Evolutionary conservation across 2,329 filamentous ascomycete species (phyloP).

Genomic region (Aspergillus bombycis): DNA sequence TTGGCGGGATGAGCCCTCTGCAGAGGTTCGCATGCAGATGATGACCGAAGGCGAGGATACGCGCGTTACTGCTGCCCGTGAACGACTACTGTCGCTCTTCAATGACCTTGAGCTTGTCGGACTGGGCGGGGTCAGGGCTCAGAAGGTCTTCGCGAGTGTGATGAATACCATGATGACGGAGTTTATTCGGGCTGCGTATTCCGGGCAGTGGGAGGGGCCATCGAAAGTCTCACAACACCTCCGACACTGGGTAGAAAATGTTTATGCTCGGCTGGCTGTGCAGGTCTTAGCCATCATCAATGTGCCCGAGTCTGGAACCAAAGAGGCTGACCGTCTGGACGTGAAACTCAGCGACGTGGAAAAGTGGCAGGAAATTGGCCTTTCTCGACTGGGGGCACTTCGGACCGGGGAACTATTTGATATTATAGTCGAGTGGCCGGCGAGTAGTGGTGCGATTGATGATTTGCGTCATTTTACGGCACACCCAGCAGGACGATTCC

Average conservation of each 20-base stretch:
- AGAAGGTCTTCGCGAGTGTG: slow-evolving; percentile 61
- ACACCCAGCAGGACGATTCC: slow-evolving; percentile 56
- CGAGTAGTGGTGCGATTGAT: slow-evolving; percentile 61
- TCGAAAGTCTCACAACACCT: slow-evolving; percentile 54
- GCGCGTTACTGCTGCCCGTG: slow-evolving; percentile 34
- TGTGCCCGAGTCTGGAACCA: slow-evolving; percentile 25
- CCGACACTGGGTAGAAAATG: slow-evolving; percentile 58
- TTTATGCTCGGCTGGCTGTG: slow-evolving; percentile 56
- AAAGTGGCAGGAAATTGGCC: slow-evolving; percentile 60
- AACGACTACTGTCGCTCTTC: slow-evolving; percentile 45
- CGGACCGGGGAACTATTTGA: slow-evolving; percentile 63
- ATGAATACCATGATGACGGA: slow-evolving; percentile 61
- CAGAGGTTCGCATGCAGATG: slow-evolving; percentile 31
- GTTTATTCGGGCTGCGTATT: slow-evolving; percentile 60
- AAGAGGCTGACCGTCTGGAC: slow-evolving; percentile 30
- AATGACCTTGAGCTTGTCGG: slow-evolving; percentile 55
- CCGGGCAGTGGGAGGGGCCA: slow-evolving; percentile 59
- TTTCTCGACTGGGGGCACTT: slow-evolving; percentile 58
- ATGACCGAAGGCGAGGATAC: slow-evolving; percentile 38
- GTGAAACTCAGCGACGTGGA: slow-evolving; percentile 49
- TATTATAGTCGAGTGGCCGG: slow-evolving; percentile 64
- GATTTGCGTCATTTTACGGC: slow-evolving; percentile 63
- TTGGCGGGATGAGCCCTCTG: slow-evolving; percentile 39
- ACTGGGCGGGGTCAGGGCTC: slow-evolving; percentile 57
- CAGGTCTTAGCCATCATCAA: slow-evolving; percentile 51